phyloP scores from a whole-genome alignment of 345 rosid species.

The Linum lewisii region DNA sequence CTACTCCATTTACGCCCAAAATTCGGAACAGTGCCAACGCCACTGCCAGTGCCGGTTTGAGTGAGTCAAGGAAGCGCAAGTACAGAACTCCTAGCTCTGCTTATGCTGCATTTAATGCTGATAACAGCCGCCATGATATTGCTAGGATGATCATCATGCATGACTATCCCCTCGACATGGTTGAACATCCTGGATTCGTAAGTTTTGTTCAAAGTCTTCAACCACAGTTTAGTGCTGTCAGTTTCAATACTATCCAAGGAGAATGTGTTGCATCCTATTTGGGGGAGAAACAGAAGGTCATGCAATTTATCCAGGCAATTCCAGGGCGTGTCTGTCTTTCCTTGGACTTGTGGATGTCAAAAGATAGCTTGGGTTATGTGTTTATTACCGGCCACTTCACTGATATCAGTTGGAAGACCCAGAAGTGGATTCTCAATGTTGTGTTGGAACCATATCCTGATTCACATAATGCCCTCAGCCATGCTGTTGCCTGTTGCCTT shows the following conservation, averaged over 20 bases:
- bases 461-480: conserved; percentile 57
- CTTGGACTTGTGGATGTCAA: conserved; percentile 64
- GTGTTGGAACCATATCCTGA: conserved; percentile 82
- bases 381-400: conserved; percentile 71
- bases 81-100: conserved; percentile 39
- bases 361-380: conserved; percentile 56
- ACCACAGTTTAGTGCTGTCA: conserved; percentile 53
- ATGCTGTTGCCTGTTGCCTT: conserved; percentile 72
- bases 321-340: conserved; percentile 74
- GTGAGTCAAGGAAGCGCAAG: conserved; percentile 57
- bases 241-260: conserved; percentile 71
- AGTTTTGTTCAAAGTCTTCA: conserved; percentile 71
- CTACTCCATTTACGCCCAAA: conserved; percentile 29
- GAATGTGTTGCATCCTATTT: conserved; percentile 81
- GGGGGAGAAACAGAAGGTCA: conserved; percentile 65
- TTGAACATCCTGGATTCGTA: conserved; percentile 67
- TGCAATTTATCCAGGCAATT: conserved; percentile 53
- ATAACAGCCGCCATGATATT: conserved; percentile 62
- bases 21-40: conserved; percentile 26
- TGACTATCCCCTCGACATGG: conserved; percentile 86
- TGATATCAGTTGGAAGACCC: conserved; percentile 72
- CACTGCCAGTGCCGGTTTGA: conserved; percentile 37
- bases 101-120: conserved; percentile 52
- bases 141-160: conserved; percentile 83
- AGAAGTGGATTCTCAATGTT: conserved; percentile 68